Base-by-base conservation (phyloP, 306 rosid species). In the Elaeagnus macrophylla region DNA sequence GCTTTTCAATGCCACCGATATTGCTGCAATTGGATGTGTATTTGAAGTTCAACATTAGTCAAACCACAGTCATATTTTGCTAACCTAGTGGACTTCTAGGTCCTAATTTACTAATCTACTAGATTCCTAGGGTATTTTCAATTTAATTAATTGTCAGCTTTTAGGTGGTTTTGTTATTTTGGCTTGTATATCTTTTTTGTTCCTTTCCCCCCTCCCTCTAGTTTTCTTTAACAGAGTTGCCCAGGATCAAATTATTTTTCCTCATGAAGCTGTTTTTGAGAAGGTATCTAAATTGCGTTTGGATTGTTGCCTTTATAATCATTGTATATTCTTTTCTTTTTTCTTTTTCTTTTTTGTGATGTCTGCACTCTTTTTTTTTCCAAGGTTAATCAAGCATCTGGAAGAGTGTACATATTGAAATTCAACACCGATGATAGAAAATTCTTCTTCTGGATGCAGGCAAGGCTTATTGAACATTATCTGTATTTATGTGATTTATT, bases 391-490 rank as follows among this genome's bases (percentile, higher is more conserved):
- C 90, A 83, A 76, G 70, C 95, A 48, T 73, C 91, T 9, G 97
- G 94, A 77, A 86, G 97, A 74, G 90, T 90, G 71, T 90, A 77
- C 80, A 69, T 90, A 63, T 57, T 90, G 76, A 86, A 82, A 81
- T 90, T 86, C 67, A 83, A 78, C 60, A 70, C 79, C 0, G 94
- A 90, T 41, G 91, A 86, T 56, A 64, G 97, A 69, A 90, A 90
- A 73, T 79, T 83, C 64, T 77, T 90, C 81, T 83, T 86, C 67
- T 90, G 97, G 97, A 83, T 90, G 90, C 97, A 90, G 94, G 95
- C 83, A 67, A 17, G 70, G 32, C 47, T 72, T 56, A 39, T 50
- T 78, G 25, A 52, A 47, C 51, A 37, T 53, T 37, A 15, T 52
- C 40, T 48, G 14, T 5, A 40, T 7, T 18, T 48, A 38, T 37